Evolutionary conservation across 2,329 filamentous ascomycete species (phyloP).

Genomic region (Hypoxylon sp.): DNA sequence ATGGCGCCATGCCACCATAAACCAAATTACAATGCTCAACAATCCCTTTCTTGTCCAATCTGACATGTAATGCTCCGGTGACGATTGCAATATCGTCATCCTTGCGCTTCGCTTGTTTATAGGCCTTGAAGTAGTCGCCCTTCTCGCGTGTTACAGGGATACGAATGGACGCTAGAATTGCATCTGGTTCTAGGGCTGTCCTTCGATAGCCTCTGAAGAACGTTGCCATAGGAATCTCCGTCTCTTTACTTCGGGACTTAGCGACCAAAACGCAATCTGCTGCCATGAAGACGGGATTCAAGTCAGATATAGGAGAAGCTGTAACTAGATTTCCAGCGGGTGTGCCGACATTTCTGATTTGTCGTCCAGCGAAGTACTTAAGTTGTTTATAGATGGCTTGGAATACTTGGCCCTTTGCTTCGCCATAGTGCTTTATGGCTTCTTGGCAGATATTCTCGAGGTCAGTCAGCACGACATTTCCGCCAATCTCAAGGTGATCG

Average conservation of each 20-base stretch:
- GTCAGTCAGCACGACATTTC: constrained; percentile 93
- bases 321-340: constrained; percentile 95
- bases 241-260: constrained; percentile 79
- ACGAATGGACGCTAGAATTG: constrained; percentile 87
- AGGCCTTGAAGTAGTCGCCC: constrained; percentile 88
- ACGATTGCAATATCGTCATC: constrained; percentile 99
- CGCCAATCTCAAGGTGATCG: constrained; percentile 89
- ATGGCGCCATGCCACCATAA: constrained; percentile 95
- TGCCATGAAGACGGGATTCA: constrained; percentile 94
- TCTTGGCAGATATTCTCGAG: constrained; percentile 87
- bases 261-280: constrained; percentile 86
- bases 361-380: constrained; percentile 92
- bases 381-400: constrained; percentile 94
- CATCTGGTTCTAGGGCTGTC: constrained; percentile 85
- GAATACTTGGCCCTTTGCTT: constrained; percentile 81
- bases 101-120: constrained; percentile 97
- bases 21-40: constrained; percentile 85
- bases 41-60: constrained; percentile 75
- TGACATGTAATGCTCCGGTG: constrained; percentile 85
- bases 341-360: constrained; percentile 98
- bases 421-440: constrained; percentile 84
- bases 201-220: constrained; percentile 95
- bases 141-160: constrained; percentile 82
- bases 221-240: constrained; percentile 88
- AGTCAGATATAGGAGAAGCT: constrained; percentile 94